Evolutionary conservation across 1,284 basidiomycete species (phyloP).

Genomic region (Ganoderma resinaceum): DNA sequence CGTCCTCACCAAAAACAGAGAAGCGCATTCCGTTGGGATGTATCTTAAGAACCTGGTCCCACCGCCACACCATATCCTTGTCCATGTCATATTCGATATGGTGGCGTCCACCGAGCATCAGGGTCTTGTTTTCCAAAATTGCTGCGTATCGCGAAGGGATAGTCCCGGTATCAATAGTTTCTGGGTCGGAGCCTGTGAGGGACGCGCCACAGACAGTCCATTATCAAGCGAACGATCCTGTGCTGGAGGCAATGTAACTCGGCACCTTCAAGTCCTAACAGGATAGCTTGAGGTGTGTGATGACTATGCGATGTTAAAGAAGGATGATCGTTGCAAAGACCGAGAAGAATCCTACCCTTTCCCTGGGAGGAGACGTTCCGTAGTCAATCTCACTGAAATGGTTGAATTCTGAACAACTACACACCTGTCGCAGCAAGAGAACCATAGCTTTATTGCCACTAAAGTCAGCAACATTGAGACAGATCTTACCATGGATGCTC

Average conservation of each 20-base stretch:
- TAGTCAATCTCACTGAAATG: neutral
- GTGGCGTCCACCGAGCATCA: conserved; percentile 78
- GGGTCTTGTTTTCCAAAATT: conserved; percentile 70
- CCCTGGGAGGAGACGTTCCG: conserved; percentile 53
- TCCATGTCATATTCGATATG: conserved; percentile 87
- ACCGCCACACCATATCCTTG: conserved; percentile 91
- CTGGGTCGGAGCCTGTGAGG: conserved; percentile 71
- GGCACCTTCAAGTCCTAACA: conserved; percentile 87
- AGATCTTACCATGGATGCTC: conserved; percentile 37
- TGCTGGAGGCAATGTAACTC: neutral
- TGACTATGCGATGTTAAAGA: conserved; percentile 58
- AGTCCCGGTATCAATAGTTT: conserved; percentile 86
- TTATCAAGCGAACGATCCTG: neutral
- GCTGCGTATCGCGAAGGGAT: conserved; percentile 76
- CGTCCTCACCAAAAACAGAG: conserved; percentile 82
- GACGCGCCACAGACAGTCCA: neutral
- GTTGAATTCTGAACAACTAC: conserved; percentile 27
- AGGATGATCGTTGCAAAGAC: neutral
- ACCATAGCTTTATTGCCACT: conserved; percentile 61
- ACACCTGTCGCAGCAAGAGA: conserved; percentile 80
- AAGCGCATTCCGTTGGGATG: conserved; percentile 95
- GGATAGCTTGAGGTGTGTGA: conserved; percentile 93
- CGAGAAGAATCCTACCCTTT: conserved; percentile 66
- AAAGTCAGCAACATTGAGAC: neutral
- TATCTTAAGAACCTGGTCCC: conserved; percentile 81